Percentiles rank a stretch among this genome's conserved stretches.
Conservation (phyloP, 2,329 filamentous ascomycete species). For the Aspergillus piperis region DNA sequence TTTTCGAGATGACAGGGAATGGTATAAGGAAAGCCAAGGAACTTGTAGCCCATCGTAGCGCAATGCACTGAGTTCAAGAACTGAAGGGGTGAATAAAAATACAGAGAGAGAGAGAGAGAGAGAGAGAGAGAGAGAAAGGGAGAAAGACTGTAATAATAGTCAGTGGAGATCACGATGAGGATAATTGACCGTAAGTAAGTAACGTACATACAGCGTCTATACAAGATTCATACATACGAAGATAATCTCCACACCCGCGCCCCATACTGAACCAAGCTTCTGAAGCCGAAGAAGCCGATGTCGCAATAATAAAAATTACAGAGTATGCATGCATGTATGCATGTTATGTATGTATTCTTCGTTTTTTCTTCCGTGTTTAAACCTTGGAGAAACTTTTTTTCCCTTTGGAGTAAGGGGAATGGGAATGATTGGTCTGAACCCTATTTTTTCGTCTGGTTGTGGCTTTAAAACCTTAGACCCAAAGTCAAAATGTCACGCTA, state of each 20-base stretch:
- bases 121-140: no score
- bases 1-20: no score
- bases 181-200: neutral
- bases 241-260: neutral
- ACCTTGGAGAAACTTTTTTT: neutral
- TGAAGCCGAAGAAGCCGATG: slow-evolving; percentile 23
- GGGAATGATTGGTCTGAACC: no score
- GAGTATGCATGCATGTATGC: no score
- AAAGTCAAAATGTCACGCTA: slow-evolving; percentile 19
- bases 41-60: no score
- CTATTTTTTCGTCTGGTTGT: neutral
- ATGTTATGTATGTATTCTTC: neutral
- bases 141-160: neutral
- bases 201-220: neutral
- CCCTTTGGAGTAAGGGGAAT: no score
- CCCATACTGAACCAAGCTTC: neutral
- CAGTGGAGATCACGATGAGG: neutral
- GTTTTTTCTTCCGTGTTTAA: neutral
- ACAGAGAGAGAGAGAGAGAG: no score
- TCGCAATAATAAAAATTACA: slow-evolving; percentile 15
- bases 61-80: no score
- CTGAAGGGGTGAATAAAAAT: no score
- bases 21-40: no score
- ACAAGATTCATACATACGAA: neutral
- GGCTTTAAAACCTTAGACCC: neutral